Conservation (phyloP, 2,329 filamentous ascomycete species). For the Bipolaris cookei region DNA sequence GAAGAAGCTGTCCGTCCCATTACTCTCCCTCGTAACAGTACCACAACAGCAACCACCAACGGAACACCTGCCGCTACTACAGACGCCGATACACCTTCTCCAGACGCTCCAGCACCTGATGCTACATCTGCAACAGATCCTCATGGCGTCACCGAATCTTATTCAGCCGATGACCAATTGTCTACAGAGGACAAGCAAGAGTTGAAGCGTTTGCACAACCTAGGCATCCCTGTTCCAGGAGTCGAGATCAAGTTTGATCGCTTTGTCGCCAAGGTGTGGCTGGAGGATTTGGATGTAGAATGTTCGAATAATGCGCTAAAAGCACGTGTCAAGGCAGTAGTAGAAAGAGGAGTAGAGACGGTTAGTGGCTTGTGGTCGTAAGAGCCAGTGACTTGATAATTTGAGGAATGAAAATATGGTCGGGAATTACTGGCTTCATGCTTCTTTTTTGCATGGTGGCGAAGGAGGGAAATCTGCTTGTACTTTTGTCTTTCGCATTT, state of each 20-base stretch:
- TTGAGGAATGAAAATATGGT: not conserved
- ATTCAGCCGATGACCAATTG: conserved; percentile 8
- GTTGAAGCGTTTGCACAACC: conserved; percentile 76
- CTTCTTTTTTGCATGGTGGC: not conserved
- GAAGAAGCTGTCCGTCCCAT: conserved; percentile 81
- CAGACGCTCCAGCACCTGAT: conserved; percentile 1
- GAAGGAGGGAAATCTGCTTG: not conserved
- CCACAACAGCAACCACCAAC: conserved; percentile 31
- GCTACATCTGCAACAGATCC: conserved; percentile 3
- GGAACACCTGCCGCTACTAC: conserved; percentile 7
- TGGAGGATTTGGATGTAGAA: conserved; percentile 91
- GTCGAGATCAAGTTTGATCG: conserved; percentile 87
- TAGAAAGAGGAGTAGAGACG: conserved; percentile 87
- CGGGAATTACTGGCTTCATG: not conserved
- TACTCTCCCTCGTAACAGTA: conserved; percentile 64
- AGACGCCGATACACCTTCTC: conserved; percentile 1
- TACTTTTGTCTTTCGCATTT: not conserved
- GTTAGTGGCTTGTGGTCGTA: conserved; percentile 56
- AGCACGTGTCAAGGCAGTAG: conserved; percentile 85
- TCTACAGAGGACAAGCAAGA: conserved; percentile 57
- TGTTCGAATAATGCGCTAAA: conserved; percentile 78
- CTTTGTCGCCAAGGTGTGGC: conserved; percentile 85
- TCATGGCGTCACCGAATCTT: conserved; percentile 19
- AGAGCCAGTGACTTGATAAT: not conserved
- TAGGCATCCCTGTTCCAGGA: conserved; percentile 90